These are phyloP conservation scores for Carex sylvatica DNA, from an alignment of 202 grass and related monocot species.

Conservation along the genomic window DNA sequence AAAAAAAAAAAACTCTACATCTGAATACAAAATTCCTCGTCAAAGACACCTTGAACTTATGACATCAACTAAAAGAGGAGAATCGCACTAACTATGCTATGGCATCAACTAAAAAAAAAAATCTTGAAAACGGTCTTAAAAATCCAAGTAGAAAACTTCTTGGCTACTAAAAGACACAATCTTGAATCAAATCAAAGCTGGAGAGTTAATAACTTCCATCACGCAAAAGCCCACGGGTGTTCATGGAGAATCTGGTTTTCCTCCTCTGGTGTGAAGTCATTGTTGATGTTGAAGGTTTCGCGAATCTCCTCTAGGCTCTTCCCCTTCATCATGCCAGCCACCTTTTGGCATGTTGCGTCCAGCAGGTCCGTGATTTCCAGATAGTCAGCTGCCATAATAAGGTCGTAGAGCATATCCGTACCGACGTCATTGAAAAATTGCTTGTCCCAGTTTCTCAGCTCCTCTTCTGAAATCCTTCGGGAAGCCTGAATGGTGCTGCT, in stretches of 20 bases:
- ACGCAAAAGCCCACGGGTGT: not conserved
- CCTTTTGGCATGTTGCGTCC: not conserved
- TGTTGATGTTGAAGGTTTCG: not conserved
- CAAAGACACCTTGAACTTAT: too few species aligned
- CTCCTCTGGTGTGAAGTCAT: not conserved
- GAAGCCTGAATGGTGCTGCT: not conserved
- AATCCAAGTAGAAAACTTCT: too few species aligned
- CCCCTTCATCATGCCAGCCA: not conserved
- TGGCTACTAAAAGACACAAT: not conserved
- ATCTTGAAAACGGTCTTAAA: too few species aligned
- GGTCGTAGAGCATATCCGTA: conserved; percentile 36
- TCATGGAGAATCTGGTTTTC: not conserved
- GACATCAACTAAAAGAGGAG: too few species aligned
- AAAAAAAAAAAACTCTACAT: too few species aligned
- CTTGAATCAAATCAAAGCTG: not conserved
- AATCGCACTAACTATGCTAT: too few species aligned
- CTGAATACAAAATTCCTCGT: too few species aligned
- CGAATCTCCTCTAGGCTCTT: not conserved
- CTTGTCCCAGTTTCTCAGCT: conserved; percentile 18
- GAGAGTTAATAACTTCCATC: not conserved
- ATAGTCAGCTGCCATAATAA: conserved; percentile 35
- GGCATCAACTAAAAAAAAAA: too few species aligned
- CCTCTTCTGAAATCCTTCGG: not conserved
- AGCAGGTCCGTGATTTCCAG: not conserved
- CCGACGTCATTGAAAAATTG: conserved; percentile 28